phyloP scores from a whole-genome alignment of 148 eudicot genomes.

The Fagopyrum tataricum region DNA sequence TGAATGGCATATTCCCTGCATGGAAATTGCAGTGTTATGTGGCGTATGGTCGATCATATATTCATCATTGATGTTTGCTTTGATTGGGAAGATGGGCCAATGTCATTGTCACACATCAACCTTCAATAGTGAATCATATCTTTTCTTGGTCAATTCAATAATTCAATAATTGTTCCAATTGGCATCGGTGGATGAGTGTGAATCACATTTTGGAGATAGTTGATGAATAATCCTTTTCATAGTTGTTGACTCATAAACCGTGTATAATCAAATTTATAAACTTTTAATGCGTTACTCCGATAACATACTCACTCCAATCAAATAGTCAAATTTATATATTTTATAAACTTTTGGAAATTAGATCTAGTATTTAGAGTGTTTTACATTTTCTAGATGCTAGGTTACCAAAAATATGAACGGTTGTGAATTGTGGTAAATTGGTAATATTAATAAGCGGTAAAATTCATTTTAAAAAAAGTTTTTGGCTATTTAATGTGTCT shows the following conservation, averaged over 20 bases:
- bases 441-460: too few species aligned
- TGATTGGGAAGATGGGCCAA: background rate
- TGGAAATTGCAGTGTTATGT: background rate
- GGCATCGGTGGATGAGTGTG: background rate
- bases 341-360: too few species aligned
- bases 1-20: background rate
- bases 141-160: background rate
- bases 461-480: too few species aligned
- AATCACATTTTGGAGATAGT: background rate
- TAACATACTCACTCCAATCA: background rate
- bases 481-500: too few species aligned
- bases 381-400: too few species aligned
- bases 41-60: background rate
- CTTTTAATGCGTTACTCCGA: background rate
- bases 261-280: background rate
- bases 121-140: background rate
- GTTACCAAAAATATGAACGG: too few species aligned
- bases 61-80: background rate
- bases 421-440: too few species aligned
- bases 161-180: background rate
- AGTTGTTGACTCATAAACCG: background rate
- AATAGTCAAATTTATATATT: too few species aligned
- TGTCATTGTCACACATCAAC: background rate
- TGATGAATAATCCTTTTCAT: background rate
- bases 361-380: too few species aligned